Evolutionary conservation across 371 early-diverging fungal species (phyloP).

Genomic region (Capillidium heterosporum): DNA sequence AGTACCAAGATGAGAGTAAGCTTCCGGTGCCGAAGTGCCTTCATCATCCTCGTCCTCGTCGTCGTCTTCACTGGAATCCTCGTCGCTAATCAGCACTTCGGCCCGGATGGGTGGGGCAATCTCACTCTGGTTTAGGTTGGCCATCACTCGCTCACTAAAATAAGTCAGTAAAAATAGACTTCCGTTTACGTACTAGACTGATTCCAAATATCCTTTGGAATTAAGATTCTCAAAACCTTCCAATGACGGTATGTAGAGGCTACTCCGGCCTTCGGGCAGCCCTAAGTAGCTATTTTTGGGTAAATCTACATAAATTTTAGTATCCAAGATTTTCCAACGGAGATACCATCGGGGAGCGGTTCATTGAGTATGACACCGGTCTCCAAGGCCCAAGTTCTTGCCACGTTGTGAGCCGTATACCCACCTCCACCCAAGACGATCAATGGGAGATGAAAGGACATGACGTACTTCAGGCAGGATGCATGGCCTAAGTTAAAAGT

Average conservation of each 20-base stretch:
- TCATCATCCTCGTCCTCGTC: no score
- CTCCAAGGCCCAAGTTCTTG: conserved; percentile 96
- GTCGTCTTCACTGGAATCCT: no score
- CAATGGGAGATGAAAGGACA: conserved; percentile 79
- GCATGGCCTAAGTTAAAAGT: conserved; percentile 42
- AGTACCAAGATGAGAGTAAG: no score
- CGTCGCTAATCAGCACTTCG: no score
- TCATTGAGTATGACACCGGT: conserved; percentile 84
- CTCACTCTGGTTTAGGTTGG: no score
- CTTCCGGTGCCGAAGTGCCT: no score
- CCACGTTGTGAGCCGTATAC: conserved; percentile 96
- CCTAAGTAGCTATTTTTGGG: conserved; percentile 90
- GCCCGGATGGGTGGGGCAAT: no score
- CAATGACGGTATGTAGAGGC: conserved; percentile 73
- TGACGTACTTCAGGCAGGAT: conserved; percentile 84
- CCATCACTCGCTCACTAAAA: no score
- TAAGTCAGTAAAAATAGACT: no score
- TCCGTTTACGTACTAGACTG: no score
- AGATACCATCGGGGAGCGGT: conserved; percentile 22
- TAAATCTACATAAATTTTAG: conserved; percentile 26
- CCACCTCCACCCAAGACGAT: conserved; percentile 98
- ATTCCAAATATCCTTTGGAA: no score
- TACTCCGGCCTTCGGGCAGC: conserved; percentile 83
- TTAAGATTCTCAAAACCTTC: conserved; percentile 24
- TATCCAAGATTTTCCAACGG: no score